A percentile compares a stretch with the other conserved stretches of the same genome.
Conservation (phyloP, 495 filamentous ascomycete species). For the Opeltia flavorubescens region DNA sequence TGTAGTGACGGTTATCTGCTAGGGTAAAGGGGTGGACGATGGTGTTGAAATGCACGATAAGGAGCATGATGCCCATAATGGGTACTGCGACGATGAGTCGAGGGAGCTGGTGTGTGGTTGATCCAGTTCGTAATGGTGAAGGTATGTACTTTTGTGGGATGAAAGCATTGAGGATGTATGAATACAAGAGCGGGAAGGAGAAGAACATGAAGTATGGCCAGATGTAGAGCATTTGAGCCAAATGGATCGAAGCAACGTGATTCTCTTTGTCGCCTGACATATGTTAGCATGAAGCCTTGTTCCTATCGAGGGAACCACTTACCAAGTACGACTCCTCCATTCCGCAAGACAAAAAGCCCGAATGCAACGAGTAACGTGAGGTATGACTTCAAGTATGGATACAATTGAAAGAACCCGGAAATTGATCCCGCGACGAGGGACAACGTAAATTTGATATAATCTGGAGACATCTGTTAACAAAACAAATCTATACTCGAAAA, state of each 20-base stretch:
- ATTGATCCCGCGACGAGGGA: slow-evolving; percentile 37
- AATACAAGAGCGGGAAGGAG: slow-evolving; percentile 61
- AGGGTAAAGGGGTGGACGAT: slow-evolving; percentile 91
- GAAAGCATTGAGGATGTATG: slow-evolving; percentile 31
- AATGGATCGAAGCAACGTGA: slow-evolving; percentile 74
- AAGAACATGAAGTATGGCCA: slow-evolving; percentile 83
- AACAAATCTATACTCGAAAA: not conserved
- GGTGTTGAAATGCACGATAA: slow-evolving; percentile 67
- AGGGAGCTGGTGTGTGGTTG: slow-evolving; percentile 24
- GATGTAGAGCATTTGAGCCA: slow-evolving; percentile 90
- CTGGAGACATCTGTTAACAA: slow-evolving; percentile 26
- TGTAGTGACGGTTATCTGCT: slow-evolving; percentile 91
- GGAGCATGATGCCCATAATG: slow-evolving; percentile 34
- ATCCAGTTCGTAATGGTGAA: slow-evolving; percentile 19
- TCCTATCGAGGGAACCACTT: slow-evolving; percentile 7
- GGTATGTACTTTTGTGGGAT: slow-evolving; percentile 25
- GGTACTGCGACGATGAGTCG: slow-evolving; percentile 20
- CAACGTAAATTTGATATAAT: slow-evolving; percentile 42
- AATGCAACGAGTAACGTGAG: slow-evolving; percentile 54
- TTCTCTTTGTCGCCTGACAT: slow-evolving; percentile 74
- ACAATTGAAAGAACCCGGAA: slow-evolving; percentile 24
- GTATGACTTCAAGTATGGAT: slow-evolving; percentile 49
- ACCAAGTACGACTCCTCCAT: slow-evolving; percentile 86
- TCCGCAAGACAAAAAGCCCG: slow-evolving; percentile 64
- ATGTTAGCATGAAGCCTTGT: slow-evolving; percentile 9